These are phyloP conservation scores for Boletellus emodensis DNA, from an alignment of 768 basidiomycete species.

Conservation along the genomic window DNA sequence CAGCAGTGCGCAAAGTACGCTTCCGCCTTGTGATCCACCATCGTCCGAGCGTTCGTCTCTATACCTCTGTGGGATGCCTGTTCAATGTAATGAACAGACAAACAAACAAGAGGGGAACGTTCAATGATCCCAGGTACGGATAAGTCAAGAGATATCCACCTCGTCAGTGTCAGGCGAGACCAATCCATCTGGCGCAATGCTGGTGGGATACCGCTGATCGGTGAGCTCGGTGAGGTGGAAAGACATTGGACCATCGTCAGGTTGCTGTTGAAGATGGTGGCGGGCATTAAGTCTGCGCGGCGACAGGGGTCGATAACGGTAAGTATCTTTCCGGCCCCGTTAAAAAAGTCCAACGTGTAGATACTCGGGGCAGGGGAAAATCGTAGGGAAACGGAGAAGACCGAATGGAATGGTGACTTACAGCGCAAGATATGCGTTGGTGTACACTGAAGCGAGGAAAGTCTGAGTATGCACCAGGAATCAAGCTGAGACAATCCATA, in stretches of 20 bases:
- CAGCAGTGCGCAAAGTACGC: not conserved
- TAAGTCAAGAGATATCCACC: not conserved
- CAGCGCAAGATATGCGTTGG: constrained; percentile 54
- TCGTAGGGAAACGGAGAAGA: too few relatives aligned
- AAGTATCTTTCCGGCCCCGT: too few relatives aligned
- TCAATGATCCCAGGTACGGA: too few relatives aligned
- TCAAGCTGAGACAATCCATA: constrained; percentile 22
- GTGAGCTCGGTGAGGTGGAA: constrained; percentile 40
- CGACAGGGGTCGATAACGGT: not conserved
- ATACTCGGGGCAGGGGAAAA: too few relatives aligned
- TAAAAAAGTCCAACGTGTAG: too few relatives aligned
- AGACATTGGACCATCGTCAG: constrained; percentile 32
- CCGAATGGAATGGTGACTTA: not conserved
- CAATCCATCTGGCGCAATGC: not conserved
- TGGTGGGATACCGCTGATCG: not conserved
- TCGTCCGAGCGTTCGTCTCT: constrained; percentile 9
- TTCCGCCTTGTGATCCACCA: constrained; percentile 9
- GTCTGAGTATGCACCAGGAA: not conserved
- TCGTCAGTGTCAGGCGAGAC: not conserved
- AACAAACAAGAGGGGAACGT: not conserved
- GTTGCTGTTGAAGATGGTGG: constrained; percentile 30
- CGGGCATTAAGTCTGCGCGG: constrained; percentile 43
- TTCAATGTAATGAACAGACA: not conserved
- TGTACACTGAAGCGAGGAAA: constrained; percentile 39
- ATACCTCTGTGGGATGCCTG: not conserved